Percentiles rank a stretch among this genome's conserved stretches.
Evolutionary conservation across 305 asterid genomes (phyloP).

Genomic region (Fraxinus paxiana): DNA sequence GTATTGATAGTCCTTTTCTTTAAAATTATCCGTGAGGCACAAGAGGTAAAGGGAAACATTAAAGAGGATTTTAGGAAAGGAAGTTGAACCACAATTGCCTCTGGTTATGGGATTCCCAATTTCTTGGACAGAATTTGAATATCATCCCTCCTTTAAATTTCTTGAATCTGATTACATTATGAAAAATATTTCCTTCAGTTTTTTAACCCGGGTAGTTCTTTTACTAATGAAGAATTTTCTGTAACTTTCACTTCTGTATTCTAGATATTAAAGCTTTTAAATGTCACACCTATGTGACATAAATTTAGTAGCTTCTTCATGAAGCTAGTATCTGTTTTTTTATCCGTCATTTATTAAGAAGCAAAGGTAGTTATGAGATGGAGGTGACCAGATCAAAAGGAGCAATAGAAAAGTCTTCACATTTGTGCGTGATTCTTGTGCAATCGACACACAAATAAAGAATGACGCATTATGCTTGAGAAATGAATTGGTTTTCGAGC

Average conservation of each 20-base stretch:
- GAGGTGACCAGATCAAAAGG: neutral
- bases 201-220: neutral
- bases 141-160: neutral
- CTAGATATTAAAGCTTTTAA: neutral
- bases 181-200: neutral
- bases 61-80: neutral
- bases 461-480: neutral
- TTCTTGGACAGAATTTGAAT: neutral
- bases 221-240: neutral
- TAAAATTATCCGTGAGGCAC: neutral
- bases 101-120: neutral
- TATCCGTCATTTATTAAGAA: neutral
- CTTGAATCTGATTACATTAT: neutral
- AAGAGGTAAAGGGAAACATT: neutral
- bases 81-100: slow-evolving; percentile 5
- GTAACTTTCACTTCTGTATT: neutral
- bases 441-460: neutral
- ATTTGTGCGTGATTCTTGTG: neutral
- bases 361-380: neutral
- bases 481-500: neutral
- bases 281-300: neutral
- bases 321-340: neutral
- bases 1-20: neutral
- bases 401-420: neutral
- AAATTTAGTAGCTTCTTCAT: neutral